phyloP scores from a whole-genome alignment of 2,329 filamentous ascomycete genomes.

The Monosporascus cannonballus region DNA sequence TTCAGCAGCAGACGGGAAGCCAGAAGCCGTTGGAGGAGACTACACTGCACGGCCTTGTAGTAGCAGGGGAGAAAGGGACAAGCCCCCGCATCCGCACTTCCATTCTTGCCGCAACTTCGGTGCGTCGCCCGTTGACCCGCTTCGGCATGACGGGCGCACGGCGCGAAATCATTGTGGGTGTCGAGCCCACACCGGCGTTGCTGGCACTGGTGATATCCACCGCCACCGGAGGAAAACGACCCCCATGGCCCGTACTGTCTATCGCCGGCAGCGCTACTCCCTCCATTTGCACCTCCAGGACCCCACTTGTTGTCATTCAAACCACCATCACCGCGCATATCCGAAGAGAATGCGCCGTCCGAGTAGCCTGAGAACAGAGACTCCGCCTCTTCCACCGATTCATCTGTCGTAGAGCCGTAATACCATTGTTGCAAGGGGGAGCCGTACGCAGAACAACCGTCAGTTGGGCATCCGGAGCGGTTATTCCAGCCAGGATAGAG shows the following conservation, averaged over 20 bases:
- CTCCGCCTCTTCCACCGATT: slow-evolving; percentile 7
- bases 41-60: too few species aligned
- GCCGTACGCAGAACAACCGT: slow-evolving; percentile 8
- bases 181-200: background rate
- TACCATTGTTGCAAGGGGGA: slow-evolving; percentile 16
- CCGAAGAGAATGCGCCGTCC: slow-evolving; percentile 17
- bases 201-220: background rate
- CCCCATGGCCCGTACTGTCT: background rate
- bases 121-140: too few species aligned
- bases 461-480: slow-evolving; percentile 7
- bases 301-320: background rate
- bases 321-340: background rate
- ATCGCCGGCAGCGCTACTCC: background rate
- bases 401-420: slow-evolving; percentile 12
- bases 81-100: too few species aligned
- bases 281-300: background rate
- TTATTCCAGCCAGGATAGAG: slow-evolving; percentile 5
- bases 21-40: too few species aligned
- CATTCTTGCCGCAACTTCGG: too few species aligned
- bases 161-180: too few species aligned
- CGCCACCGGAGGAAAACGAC: background rate
- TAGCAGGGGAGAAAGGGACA: too few species aligned
- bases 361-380: slow-evolving; percentile 17
- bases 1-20: too few species aligned
- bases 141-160: too few species aligned